Evolutionary conservation across 345 rosid species (phyloP).

Genomic region (Rhodamnia rubescens): DNA sequence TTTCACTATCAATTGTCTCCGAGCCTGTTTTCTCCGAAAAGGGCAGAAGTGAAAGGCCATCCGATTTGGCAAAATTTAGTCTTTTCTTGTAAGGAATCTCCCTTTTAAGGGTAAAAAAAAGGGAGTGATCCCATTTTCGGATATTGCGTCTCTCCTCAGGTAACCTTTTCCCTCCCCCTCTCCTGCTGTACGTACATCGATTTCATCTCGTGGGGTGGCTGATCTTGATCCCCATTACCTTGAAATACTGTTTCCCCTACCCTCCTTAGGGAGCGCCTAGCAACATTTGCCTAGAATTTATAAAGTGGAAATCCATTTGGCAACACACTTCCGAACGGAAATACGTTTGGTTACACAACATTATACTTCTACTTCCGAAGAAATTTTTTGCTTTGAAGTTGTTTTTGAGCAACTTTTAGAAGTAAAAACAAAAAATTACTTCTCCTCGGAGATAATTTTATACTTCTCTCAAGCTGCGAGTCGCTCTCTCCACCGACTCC

Average conservation of each 20-base stretch:
- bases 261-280: too few species aligned
- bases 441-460: too few species aligned
- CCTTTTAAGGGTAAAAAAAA: slow-evolving; percentile 14
- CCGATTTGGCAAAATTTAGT: slow-evolving; percentile 24
- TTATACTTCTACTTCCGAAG: too few species aligned
- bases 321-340: too few species aligned
- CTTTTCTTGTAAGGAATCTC: slow-evolving; percentile 24
- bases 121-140: slow-evolving; percentile 18
- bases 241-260: not conserved
- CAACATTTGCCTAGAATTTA: too few species aligned
- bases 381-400: too few species aligned
- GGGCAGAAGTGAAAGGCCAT: slow-evolving; percentile 7
- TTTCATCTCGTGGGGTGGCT: not conserved
- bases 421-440: too few species aligned
- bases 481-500: too few species aligned
- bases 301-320: too few species aligned
- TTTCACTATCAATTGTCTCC: not conserved
- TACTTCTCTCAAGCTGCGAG: too few species aligned
- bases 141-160: slow-evolving; percentile 17
- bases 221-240: not conserved
- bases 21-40: slow-evolving; percentile 4
- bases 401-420: too few species aligned
- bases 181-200: not conserved
- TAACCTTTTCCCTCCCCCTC: slow-evolving; percentile 7
- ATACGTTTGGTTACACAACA: too few species aligned